Conservation (phyloP, 106 monocot species). For the Hemerocallis citrina region DNA sequence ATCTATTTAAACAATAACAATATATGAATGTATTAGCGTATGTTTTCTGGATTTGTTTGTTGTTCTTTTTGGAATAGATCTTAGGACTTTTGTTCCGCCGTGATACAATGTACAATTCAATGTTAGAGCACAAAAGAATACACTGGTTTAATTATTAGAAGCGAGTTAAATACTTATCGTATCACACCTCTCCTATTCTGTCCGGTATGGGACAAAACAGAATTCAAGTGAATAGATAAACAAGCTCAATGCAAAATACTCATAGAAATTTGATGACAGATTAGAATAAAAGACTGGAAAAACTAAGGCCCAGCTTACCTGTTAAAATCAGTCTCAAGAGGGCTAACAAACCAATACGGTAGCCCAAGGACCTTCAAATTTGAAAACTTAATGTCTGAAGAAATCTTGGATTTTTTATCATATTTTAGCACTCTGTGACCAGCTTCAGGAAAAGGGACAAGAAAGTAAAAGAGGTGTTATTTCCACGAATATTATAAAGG, state of each 20-base stretch:
- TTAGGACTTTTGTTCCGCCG: no score
- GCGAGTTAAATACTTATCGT: no score
- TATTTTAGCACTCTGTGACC: conserved; percentile 50
- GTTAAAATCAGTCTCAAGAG: conserved; percentile 52
- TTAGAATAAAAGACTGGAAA: no score
- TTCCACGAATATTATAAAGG: neutral
- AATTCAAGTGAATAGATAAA: no score
- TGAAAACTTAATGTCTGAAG: conserved; percentile 42
- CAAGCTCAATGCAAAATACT: no score
- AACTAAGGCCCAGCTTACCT: conserved; percentile 27
- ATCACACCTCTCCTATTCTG: no score
- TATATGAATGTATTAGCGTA: no score
- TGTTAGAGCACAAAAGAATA: neutral
- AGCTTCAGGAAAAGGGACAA: conserved; percentile 25
- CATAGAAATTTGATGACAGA: no score
- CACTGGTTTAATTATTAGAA: neutral
- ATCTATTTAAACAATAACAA: conserved; percentile 25
- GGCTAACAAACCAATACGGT: conserved; percentile 73
- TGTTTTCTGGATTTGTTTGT: no score
- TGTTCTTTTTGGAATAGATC: no score
- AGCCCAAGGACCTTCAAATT: conserved; percentile 61
- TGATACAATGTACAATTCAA: no score
- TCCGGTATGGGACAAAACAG: no score
- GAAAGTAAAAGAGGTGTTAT: conserved; percentile 1
- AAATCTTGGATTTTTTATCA: conserved; percentile 19